Conservation (phyloP, 2,329 filamentous ascomycete species). For the Beauveria rudraprayagi region DNA sequence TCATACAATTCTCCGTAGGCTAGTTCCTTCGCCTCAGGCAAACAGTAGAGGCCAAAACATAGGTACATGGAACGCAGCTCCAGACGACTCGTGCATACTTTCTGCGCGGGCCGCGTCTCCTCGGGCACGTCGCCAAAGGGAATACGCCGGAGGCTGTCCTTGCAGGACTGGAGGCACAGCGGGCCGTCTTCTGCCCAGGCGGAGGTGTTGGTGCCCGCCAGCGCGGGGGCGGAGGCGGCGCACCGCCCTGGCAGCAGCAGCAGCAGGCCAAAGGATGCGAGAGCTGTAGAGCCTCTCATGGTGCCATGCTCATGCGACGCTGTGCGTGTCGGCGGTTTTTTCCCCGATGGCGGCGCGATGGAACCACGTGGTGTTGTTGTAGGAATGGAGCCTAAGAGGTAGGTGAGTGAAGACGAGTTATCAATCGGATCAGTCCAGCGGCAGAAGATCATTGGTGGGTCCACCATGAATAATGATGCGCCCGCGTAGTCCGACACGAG, state of each 20-base stretch:
- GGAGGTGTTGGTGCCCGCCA: neutral
- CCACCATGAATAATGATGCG: neutral
- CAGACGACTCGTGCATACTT: slow-evolving; percentile 23
- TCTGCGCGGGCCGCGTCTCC: slow-evolving; percentile 15
- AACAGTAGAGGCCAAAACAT: slow-evolving; percentile 30
- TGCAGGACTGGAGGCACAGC: slow-evolving; percentile 26
- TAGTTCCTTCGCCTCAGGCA: slow-evolving; percentile 15
- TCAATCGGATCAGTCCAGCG: neutral
- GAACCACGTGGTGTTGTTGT: neutral
- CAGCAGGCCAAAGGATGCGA: neutral
- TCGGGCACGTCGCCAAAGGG: slow-evolving; percentile 28
- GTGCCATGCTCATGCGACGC: neutral
- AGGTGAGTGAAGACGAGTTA: neutral
- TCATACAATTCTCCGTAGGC: slow-evolving; percentile 24
- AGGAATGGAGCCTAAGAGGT: neutral
- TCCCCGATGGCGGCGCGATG: neutral
- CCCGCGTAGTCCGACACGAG: neutral
- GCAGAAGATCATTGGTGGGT: neutral
- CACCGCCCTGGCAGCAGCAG: neutral
- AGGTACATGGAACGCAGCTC: slow-evolving; percentile 27
- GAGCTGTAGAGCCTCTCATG: neutral
- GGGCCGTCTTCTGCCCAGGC: slow-evolving; percentile 4
- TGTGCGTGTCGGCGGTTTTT: neutral
- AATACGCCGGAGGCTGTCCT: slow-evolving; percentile 19
- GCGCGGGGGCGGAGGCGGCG: neutral